A percentile compares a stretch with the other conserved stretches of the same genome.
These are phyloP conservation scores for Penicillium vulpinum DNA, from an alignment of 2,329 filamentous ascomycete genomes.

Conservation along the genomic window DNA sequence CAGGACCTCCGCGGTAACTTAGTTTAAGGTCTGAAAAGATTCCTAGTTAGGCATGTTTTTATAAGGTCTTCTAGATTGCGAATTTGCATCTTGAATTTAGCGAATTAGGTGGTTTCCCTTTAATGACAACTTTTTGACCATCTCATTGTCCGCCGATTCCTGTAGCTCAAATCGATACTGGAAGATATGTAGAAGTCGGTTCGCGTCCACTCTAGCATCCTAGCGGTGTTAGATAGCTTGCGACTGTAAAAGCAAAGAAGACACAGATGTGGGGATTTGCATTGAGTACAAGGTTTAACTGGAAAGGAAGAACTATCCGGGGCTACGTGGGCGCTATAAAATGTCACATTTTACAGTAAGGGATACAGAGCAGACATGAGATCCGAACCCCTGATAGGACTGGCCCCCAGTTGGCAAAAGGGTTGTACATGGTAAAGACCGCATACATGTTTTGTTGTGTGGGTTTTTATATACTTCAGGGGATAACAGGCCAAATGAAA, in stretches of 20 bases:
- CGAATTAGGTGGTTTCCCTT: neutral
- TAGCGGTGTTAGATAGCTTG: neutral
- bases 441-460: neutral
- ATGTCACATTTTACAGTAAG: neutral
- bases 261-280: neutral
- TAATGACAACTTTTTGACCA: neutral
- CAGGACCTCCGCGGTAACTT: slow-evolving; percentile 84
- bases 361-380: neutral
- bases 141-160: neutral
- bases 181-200: neutral
- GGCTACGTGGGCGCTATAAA: neutral
- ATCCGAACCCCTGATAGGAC: neutral
- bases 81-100: neutral
- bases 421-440: neutral
- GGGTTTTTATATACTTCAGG: neutral
- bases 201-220: neutral
- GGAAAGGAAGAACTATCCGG: no score
- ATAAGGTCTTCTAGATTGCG: neutral
- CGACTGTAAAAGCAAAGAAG: neutral
- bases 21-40: slow-evolving; percentile 28
- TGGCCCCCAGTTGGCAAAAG: neutral
- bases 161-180: neutral
- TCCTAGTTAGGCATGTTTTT: neutral
- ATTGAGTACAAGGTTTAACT: neutral
- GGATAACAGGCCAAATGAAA: neutral